Evolutionary conservation across 805 yeast genomes (phyloP), one percentile per base, ranked within the genome.

Genomic region (Metschnikowia koreensis): DNA sequence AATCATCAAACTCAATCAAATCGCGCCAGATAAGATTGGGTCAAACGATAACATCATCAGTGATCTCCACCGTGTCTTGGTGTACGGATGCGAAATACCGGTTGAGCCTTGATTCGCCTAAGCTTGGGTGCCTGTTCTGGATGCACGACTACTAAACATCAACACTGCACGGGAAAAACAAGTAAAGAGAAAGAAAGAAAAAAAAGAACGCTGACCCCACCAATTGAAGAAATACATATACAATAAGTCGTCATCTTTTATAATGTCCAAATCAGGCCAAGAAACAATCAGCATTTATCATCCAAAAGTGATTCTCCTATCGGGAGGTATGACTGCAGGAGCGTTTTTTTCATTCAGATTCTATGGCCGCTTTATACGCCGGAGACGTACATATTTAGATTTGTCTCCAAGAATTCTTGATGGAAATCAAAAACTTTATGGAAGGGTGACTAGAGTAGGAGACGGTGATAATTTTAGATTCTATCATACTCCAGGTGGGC

Each of bases 401-500:
- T 55, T 74, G 29, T 69, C 77, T 1, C 68, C 77, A 8, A 54
- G 61, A 15, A 67, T 71, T 13, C 55, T 74, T 15, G 70, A 69
- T 37, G 60, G 58, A 12, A 59, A 62, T 15, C 61, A 64, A 3
- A 56, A 57, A 26, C 58, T 74, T 12, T 68, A 67, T 51, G 98
- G 98, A 0, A 77, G 77, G 54, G 97, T 92, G 4, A 87, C 96
- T 0, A 75, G 94, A 1, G 98, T 92, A 0, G 97, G 97, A 0
- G 98, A 92, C 67, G 97, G 96, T 13, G 99, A 94, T 66, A 93
- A 93, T 66, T 93, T 94, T 69, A 87, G 92, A 53, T 81, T 94
- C 57, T 94, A 77, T 64, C 99, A 94, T 66, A 83, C 96, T 0
- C 99, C 99, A 0, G 98, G 98, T 3, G 98, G 99, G 0, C 54